A percentile compares a stretch with the other conserved stretches of the same genome.
Conservation (phyloP, 257 asterid species). For the Marsdenia floribunda region DNA sequence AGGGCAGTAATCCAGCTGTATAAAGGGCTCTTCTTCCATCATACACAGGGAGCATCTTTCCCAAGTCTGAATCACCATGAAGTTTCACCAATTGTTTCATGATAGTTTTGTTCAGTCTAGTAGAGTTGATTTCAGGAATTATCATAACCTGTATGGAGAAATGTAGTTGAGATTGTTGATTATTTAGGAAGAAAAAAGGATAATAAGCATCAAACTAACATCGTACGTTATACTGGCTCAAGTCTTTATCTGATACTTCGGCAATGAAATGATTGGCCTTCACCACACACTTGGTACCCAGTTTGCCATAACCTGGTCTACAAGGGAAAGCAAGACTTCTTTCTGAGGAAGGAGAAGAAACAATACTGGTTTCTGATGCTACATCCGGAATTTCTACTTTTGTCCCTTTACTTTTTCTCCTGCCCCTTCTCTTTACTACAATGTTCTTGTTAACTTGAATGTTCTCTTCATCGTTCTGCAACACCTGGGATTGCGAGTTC, state of each 20-base stretch:
- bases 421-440: constrained; percentile 27
- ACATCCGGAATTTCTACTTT: constrained; percentile 18
- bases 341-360: constrained; percentile 23
- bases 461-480: constrained; percentile 14
- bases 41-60: constrained; percentile 46
- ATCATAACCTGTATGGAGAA: constrained; percentile 32
- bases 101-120: constrained; percentile 43
- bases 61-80: constrained; percentile 42
- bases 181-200: not conserved
- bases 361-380: constrained; percentile 9
- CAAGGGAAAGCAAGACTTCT: constrained; percentile 21
- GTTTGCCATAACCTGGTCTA: constrained; percentile 36
- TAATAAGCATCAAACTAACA: not conserved
- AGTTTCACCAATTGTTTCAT: constrained; percentile 43
- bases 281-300: constrained; percentile 36
- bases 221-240: constrained; percentile 50
- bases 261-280: constrained; percentile 48
- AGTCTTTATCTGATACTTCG: constrained; percentile 40
- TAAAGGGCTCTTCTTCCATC: constrained; percentile 52
- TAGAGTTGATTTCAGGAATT: constrained; percentile 43
- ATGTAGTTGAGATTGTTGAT: not conserved
- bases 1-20: constrained; percentile 50
- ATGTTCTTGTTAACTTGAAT: constrained; percentile 14
- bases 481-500: constrained; percentile 18
- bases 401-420: constrained; percentile 29